These are phyloP conservation scores for Erodium maritimum DNA, from an alignment of 345 rosid species.

Conservation along the genomic window DNA sequence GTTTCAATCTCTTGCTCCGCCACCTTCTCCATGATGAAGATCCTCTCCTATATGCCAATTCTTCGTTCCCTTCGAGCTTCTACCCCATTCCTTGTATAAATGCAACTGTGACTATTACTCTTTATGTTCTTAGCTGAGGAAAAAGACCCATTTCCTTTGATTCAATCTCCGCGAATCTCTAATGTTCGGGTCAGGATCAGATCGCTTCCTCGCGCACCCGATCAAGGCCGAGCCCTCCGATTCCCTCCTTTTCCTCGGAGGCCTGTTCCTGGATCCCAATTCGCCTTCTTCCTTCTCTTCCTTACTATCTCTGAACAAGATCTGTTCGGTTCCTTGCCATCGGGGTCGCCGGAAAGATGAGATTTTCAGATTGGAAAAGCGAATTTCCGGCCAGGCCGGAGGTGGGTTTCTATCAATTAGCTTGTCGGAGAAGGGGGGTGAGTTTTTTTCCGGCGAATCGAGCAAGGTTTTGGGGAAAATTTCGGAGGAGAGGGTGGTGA, in stretches of 20 bases:
- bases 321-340: slow-evolving; percentile 11
- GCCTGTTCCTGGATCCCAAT: slow-evolving; percentile 44
- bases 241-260: slow-evolving; percentile 21
- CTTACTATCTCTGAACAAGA: slow-evolving; percentile 10
- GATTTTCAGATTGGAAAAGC: slow-evolving; percentile 14
- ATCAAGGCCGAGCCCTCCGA: slow-evolving; percentile 21
- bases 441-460: slow-evolving; percentile 34
- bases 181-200: slow-evolving; percentile 34
- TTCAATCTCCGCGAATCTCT: neutral
- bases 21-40: too few relatives aligned
- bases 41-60: too few relatives aligned
- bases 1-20: too few relatives aligned
- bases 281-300: slow-evolving; percentile 36
- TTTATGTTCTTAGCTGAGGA: too few relatives aligned
- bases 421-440: slow-evolving; percentile 45
- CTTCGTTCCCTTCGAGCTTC: too few relatives aligned
- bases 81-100: too few relatives aligned
- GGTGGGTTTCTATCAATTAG: slow-evolving; percentile 53
- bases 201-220: slow-evolving; percentile 26
- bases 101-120: too few relatives aligned
- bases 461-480: slow-evolving; percentile 20
- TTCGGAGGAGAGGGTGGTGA: slow-evolving; percentile 14
- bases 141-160: neutral
- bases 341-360: slow-evolving; percentile 12
- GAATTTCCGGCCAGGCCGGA: slow-evolving; percentile 3